A percentile compares a stretch with the other conserved stretches of the same genome.
Conservation (phyloP, 2,329 filamentous ascomycete species). For the Talaromyces piceae region DNA sequence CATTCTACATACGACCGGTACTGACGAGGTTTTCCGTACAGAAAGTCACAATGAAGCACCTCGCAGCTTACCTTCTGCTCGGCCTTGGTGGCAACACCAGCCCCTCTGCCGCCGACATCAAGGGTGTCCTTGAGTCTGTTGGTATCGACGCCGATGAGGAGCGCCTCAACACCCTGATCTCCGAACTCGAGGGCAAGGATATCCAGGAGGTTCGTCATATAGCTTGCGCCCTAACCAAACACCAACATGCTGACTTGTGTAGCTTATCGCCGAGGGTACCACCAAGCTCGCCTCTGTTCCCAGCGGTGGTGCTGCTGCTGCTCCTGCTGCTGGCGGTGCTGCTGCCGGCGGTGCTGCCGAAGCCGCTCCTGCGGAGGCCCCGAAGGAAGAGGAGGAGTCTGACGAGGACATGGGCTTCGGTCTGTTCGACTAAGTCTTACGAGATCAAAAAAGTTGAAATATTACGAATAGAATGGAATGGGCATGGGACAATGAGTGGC, state of each 20-base stretch:
- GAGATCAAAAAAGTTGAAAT: no score
- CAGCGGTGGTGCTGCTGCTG: conserved; percentile 66
- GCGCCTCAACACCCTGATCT: conserved; percentile 77
- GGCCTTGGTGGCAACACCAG: conserved; percentile 84
- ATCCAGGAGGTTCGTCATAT: conserved; percentile 73
- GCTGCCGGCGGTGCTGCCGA: conserved; percentile 58
- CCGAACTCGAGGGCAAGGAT: conserved; percentile 61
- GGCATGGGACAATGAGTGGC: no score
- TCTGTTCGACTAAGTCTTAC: conserved; percentile 54
- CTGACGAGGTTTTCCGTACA: not conserved
- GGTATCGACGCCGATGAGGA: conserved; percentile 89
- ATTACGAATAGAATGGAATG: no score
- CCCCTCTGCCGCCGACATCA: conserved; percentile 80
- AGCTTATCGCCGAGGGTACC: conserved; percentile 88
- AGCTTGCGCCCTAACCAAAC: not conserved
- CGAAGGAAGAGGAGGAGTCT: conserved; percentile 71
- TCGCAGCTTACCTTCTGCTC: conserved; percentile 98
- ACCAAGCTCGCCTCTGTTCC: conserved; percentile 96
- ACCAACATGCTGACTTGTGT: conserved; percentile 16
- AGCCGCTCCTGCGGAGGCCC: conserved; percentile 60
- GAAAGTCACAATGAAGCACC: conserved; percentile 92
- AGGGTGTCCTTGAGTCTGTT: conserved; percentile 81
- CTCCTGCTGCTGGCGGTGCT: conserved; percentile 57
- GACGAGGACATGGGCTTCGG: conserved; percentile 70
- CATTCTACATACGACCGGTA: not conserved